Conservation (phyloP, 345 rosid genomes). For the Angophora floribunda region DNA sequence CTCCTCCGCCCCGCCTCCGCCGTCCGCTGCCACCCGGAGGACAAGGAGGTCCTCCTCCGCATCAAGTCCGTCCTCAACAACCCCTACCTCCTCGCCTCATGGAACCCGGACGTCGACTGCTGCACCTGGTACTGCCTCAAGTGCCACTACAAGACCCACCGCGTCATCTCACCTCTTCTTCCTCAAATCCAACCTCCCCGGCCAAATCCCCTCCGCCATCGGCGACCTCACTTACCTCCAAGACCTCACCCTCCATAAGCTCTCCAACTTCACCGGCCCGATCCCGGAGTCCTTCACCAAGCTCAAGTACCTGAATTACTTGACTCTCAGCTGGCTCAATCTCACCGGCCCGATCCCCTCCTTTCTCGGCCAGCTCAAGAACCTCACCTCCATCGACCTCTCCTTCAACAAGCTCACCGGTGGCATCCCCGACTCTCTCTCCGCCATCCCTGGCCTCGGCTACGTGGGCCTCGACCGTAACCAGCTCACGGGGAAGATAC, state of each 20-base stretch:
- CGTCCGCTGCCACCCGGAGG: not conserved
- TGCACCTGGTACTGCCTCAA: conserved; percentile 1
- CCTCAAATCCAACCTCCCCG: not conserved
- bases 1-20: not conserved
- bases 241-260: not conserved
- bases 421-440: conserved; percentile 38
- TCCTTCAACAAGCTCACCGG: conserved; percentile 67
- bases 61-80: not conserved
- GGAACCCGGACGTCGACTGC: conserved; percentile 1
- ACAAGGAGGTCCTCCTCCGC: conserved; percentile 1
- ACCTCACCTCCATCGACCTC: conserved; percentile 48
- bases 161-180: not conserved
- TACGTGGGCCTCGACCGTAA: conserved; percentile 63
- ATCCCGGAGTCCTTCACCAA: not conserved
- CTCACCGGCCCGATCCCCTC: conserved; percentile 46
- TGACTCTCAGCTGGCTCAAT: not conserved
- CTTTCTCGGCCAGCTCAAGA: conserved; percentile 31
- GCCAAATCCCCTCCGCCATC: not conserved
- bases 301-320: not conserved
- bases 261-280: not conserved
- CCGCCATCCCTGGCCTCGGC: conserved; percentile 32
- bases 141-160: conserved; percentile 5
- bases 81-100: not conserved
- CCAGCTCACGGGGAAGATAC: conserved; percentile 52
- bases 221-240: conserved; percentile 1